A percentile compares a stretch with the other conserved stretches of the same genome.
Evolutionary conservation across 2,329 filamentous ascomycete species (phyloP).

Genomic region (Diplodia scrobiculata): DNA sequence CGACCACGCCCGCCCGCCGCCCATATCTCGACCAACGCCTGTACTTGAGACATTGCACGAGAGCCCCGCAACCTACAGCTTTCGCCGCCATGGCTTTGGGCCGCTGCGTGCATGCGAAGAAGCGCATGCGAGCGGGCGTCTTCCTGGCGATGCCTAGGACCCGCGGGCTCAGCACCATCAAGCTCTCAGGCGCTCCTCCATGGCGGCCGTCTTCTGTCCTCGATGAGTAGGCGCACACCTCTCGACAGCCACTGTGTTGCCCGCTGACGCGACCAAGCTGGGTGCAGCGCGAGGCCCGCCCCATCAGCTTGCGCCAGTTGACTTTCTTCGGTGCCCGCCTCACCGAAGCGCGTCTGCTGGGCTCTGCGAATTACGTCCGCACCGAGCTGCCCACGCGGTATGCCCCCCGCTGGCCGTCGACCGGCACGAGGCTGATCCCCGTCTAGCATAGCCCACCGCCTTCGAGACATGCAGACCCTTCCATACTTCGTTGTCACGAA

Average conservation of each 20-base stretch:
- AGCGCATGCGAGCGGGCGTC: conserved; percentile 9
- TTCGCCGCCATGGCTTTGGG: conserved; percentile 19
- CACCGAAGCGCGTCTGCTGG: conserved; percentile 84
- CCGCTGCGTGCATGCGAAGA: conserved; percentile 11
- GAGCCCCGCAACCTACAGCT: conserved; percentile 3
- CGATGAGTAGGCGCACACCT: conserved; percentile 56
- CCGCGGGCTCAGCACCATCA: conserved; percentile 9
- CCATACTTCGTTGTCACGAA: conserved; percentile 98
- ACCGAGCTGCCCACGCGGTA: conserved; percentile 87
- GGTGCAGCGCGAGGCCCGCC: conserved; percentile 87
- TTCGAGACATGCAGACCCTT: conserved; percentile 95
- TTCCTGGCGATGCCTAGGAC: neutral
- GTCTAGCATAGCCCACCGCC: conserved; percentile 79
- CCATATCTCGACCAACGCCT: neutral
- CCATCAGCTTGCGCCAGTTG: conserved; percentile 93
- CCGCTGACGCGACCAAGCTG: conserved; percentile 61
- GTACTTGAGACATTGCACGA: conserved; percentile 3
- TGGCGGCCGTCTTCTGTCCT: conserved; percentile 62
- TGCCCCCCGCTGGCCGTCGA: conserved; percentile 30
- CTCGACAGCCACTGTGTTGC: conserved; percentile 13
- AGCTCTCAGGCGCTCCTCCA: conserved; percentile 49
- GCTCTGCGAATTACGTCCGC: conserved; percentile 95
- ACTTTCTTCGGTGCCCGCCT: conserved; percentile 96
- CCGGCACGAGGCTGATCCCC: conserved; percentile 15
- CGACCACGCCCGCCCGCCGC: neutral